A percentile compares a stretch with the other conserved stretches of the same genome.
Evolutionary conservation across 2,329 filamentous ascomycete genomes (phyloP).

Genomic region (Pleurostoma richardsiae): DNA sequence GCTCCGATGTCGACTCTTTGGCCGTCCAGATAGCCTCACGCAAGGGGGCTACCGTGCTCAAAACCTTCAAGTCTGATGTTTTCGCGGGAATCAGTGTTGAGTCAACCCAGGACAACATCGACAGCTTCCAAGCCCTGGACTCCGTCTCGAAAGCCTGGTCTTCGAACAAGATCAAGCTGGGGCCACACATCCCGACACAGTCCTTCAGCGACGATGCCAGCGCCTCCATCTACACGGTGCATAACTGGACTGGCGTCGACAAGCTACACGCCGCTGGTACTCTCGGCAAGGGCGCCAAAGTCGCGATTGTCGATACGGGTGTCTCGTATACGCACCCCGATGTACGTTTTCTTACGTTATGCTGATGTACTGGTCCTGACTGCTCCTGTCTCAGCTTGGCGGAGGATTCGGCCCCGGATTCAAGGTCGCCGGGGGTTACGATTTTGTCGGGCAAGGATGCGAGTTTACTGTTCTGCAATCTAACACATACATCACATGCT

Average conservation of each 20-base stretch:
- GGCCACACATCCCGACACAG: slow-evolving; percentile 4
- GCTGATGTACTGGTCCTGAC: too few relatives aligned
- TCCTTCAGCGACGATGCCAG: slow-evolving; percentile 16
- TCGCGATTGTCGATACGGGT: slow-evolving; percentile 9
- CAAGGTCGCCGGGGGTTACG: slow-evolving; percentile 34
- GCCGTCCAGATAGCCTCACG: too few relatives aligned
- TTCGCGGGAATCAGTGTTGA: slow-evolving; percentile 15
- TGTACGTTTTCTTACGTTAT: slow-evolving; percentile 13
- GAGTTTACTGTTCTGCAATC: not conserved
- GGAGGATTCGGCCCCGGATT: slow-evolving; percentile 38
- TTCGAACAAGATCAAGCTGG: slow-evolving; percentile 12
- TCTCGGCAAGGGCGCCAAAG: slow-evolving; percentile 6
- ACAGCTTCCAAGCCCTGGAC: slow-evolving; percentile 9
- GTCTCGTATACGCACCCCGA: slow-evolving; percentile 35
- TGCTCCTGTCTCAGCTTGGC: slow-evolving; percentile 22
- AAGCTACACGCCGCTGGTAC: slow-evolving; percentile 3
- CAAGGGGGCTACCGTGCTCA: too few relatives aligned
- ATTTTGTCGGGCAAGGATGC: slow-evolving; percentile 30
- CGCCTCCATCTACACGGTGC: slow-evolving; percentile 9
- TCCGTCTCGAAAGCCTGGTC: slow-evolving; percentile 16
- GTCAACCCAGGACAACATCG: slow-evolving; percentile 10
- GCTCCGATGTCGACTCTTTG: too few relatives aligned
- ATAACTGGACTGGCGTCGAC: slow-evolving; percentile 8
- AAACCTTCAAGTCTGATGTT: slow-evolving; percentile 6
- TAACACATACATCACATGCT: too few relatives aligned